phyloP scores from a whole-genome alignment of 2,329 filamentous ascomycete species.

The Zymoseptoria pseudotritici region DNA sequence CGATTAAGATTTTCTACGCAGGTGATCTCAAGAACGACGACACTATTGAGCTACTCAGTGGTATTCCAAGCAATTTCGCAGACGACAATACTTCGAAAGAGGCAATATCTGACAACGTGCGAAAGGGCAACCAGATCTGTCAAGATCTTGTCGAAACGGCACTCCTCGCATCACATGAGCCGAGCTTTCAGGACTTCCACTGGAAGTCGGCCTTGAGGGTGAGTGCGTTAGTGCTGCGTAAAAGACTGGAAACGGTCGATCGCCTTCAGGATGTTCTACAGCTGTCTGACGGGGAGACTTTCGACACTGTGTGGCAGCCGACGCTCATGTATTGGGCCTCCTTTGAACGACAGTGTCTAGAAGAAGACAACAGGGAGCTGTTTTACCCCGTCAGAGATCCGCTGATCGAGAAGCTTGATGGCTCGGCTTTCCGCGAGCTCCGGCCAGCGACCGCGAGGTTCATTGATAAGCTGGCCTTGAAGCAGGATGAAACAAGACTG shows the following conservation, averaged over 20 bases:
- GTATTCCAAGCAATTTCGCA: background rate
- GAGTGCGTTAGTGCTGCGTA: conserved; percentile 7
- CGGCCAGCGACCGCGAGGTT: conserved; percentile 26
- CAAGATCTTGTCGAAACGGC: conserved; percentile 25
- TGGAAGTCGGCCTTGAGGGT: conserved; percentile 11
- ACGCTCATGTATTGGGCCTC: conserved; percentile 17
- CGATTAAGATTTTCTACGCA: conserved; percentile 21
- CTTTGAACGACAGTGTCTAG: conserved; percentile 16
- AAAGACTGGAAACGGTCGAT: conserved; percentile 9
- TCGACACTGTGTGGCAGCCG: conserved; percentile 22
- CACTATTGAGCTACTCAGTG: conserved; percentile 6
- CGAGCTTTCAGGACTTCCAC: conserved; percentile 22
- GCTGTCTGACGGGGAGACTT: conserved; percentile 14
- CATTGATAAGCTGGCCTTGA: conserved; percentile 30
- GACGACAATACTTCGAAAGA: background rate
- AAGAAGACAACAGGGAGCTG: conserved; percentile 13
- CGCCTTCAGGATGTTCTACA: conserved; percentile 11
- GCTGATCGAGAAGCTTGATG: background rate
- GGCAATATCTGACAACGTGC: conserved; percentile 9
- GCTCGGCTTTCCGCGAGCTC: conserved; percentile 4
- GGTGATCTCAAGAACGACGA: conserved; percentile 17
- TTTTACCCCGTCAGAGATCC: conserved; percentile 8
- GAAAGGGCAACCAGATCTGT: conserved; percentile 26
- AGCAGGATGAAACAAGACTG: conserved; percentile 29
- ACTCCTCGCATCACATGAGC: conserved; percentile 26